Conservation (phyloP, 2,329 filamentous ascomycete genomes). For the Aphanocladium album region DNA sequence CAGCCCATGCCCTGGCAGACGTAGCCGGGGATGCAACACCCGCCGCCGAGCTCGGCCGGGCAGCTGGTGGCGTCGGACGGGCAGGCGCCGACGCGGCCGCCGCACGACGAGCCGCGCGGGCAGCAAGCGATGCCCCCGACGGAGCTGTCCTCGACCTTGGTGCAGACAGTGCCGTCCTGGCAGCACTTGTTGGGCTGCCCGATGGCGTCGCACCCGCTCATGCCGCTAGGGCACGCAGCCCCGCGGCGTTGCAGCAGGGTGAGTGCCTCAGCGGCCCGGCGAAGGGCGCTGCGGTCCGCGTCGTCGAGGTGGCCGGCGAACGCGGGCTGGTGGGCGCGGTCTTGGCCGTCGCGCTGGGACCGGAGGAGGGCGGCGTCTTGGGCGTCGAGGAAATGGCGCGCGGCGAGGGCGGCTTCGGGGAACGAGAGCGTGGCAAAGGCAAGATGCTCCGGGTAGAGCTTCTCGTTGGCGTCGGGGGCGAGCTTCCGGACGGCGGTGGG, state of each 20-base stretch:
- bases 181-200: conserved; percentile 70
- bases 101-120: conserved; percentile 58
- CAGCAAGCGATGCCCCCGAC: conserved; percentile 72
- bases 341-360: too few relatives aligned
- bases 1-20: conserved; percentile 67
- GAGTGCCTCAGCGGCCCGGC: conserved; percentile 42
- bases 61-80: conserved; percentile 59
- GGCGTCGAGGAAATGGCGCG: conserved; percentile 24
- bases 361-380: conserved; percentile 19
- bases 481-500: conserved; percentile 69
- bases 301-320: conserved; percentile 43
- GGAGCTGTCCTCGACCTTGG: conserved; percentile 55
- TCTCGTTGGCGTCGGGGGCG: conserved; percentile 63
- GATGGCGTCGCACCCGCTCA: conserved; percentile 58
- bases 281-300: conserved; percentile 27
- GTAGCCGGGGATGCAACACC: conserved; percentile 71
- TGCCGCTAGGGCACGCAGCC: conserved; percentile 61
- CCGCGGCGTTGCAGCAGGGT: conserved; percentile 47
- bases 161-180: conserved; percentile 59
- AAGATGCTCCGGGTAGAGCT: conserved; percentile 66
- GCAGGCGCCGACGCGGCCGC: conserved; percentile 58
- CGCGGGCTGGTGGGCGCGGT: conserved; percentile 40
- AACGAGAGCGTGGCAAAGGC: conserved; percentile 36
- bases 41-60: conserved; percentile 59
- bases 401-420: conserved; percentile 26